Evolutionary conservation across 2,329 filamentous ascomycete genomes (phyloP).

Genomic region (Coniochaeta sp.): DNA sequence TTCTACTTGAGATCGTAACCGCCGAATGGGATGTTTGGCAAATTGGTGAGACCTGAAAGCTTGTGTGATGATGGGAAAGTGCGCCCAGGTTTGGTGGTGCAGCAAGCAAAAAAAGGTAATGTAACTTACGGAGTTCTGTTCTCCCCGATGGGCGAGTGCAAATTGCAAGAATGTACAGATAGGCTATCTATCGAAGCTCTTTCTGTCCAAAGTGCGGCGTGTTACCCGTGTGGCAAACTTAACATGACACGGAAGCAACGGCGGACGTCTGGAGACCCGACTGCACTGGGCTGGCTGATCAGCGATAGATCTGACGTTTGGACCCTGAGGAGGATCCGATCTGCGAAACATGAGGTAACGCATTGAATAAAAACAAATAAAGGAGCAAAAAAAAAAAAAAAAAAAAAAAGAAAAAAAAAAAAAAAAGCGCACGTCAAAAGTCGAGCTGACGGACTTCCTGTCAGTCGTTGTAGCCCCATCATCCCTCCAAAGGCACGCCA

Average conservation of each 20-base stretch:
- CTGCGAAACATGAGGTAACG: not conserved
- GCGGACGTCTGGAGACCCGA: not conserved
- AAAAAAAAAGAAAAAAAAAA: too few relatives aligned
- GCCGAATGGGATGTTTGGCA: not conserved
- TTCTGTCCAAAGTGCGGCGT: not conserved
- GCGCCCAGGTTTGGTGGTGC: not conserved
- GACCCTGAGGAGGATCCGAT: not conserved
- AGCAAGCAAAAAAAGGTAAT: not conserved
- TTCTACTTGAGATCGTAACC: too few relatives aligned
- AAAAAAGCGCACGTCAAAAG: too few relatives aligned
- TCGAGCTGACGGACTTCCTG: not conserved
- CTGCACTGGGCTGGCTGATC: not conserved
- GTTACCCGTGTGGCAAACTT: not conserved
- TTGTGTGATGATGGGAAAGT: not conserved
- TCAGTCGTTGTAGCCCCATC: too few relatives aligned
- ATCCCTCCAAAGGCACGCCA: too few relatives aligned
- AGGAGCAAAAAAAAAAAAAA: too few relatives aligned
- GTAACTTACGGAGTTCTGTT: not conserved
- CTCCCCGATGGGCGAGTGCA: not conserved
- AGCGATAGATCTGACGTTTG: not conserved
- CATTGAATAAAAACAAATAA: not conserved
- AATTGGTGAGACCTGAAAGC: not conserved
- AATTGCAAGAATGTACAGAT: too few relatives aligned
- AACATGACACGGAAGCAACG: not conserved
- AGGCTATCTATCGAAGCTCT: not conserved